A percentile compares a stretch with the other conserved stretches of the same genome.
Conservation (phyloP, 2,329 filamentous ascomycete genomes). For the Penicillium glabrum region DNA sequence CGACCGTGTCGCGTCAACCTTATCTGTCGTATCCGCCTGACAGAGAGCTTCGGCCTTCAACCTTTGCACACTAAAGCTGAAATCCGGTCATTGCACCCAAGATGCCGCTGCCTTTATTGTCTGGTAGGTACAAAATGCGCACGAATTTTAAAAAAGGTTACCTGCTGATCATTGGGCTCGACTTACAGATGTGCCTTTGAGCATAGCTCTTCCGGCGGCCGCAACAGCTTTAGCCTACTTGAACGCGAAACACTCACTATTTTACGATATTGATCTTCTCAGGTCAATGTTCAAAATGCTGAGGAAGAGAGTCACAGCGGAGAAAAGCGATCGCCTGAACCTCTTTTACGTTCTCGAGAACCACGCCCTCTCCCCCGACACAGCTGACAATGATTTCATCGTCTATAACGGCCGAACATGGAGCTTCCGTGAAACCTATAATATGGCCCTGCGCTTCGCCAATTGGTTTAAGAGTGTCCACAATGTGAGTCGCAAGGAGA, state of each 20-base stretch:
- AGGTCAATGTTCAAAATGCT: conserved; percentile 52
- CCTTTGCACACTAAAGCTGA: not conserved
- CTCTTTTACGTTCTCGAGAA: conserved; percentile 75
- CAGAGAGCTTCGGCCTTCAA: not conserved
- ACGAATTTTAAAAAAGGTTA: not conserved
- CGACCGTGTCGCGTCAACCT: not conserved
- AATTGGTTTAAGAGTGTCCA: conserved; percentile 68
- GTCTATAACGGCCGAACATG: conserved; percentile 68
- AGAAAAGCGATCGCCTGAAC: conserved; percentile 63
- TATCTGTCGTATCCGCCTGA: not conserved
- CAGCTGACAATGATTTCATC: conserved; percentile 55
- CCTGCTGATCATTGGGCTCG: not conserved
- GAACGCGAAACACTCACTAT: conserved; percentile 68
- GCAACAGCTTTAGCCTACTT: conserved; percentile 72
- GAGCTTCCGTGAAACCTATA: conserved; percentile 76
- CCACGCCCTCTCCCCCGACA: conserved; percentile 59
- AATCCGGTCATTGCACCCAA: not conserved
- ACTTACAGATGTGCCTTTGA: conserved; percentile 35
- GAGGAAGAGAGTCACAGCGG: conserved; percentile 47
- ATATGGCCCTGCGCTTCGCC: conserved; percentile 69
- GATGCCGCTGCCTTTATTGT: not conserved
- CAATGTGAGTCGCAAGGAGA: conserved; percentile 66
- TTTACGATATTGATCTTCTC: conserved; percentile 66
- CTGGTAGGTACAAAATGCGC: not conserved
- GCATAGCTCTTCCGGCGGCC: conserved; percentile 58